A percentile compares a stretch with the other conserved stretches of the same genome.
phyloP scores from a whole-genome alignment of 1,139 yeast genomes.

The Saccharomyces hybrid region DNA sequence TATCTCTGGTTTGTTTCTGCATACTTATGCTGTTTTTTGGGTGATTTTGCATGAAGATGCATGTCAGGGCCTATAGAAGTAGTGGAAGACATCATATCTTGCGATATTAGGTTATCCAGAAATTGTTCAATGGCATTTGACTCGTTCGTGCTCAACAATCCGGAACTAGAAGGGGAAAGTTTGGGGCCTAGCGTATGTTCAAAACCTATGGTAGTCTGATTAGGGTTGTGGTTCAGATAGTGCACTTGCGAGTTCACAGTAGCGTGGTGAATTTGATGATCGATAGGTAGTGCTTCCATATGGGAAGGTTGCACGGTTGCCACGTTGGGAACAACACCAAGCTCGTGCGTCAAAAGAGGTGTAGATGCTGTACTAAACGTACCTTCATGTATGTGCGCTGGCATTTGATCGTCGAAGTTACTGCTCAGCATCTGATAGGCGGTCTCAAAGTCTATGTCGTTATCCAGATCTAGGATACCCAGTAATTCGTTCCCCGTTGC shows the following conservation, averaged over 20 bases:
- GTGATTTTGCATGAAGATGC: not conserved
- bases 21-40: not conserved
- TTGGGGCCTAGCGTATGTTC: not conserved
- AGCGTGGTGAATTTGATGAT: not conserved
- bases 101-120: conserved; percentile 24
- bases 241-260: not conserved
- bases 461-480: conserved; percentile 25
- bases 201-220: not conserved
- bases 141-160: conserved; percentile 27
- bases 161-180: conserved; percentile 7
- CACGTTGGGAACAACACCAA: not conserved
- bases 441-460: conserved; percentile 32
- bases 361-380: not conserved
- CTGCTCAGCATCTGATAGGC: conserved; percentile 29
- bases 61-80: not conserved
- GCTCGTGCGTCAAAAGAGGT: not conserved
- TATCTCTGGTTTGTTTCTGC: not conserved
- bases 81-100: not conserved
- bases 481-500: conserved; percentile 6
- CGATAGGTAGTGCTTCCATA: not conserved
- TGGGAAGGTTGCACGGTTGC: not conserved
- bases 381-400: conserved; percentile 1
- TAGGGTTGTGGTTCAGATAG: not conserved
- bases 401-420: conserved; percentile 8
- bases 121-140: conserved; percentile 30